Evolutionary conservation across 371 early-diverging fungal genomes (phyloP), one percentile per base, ranked within the genome.

Genomic region (Blastocladiella emersonii): DNA sequence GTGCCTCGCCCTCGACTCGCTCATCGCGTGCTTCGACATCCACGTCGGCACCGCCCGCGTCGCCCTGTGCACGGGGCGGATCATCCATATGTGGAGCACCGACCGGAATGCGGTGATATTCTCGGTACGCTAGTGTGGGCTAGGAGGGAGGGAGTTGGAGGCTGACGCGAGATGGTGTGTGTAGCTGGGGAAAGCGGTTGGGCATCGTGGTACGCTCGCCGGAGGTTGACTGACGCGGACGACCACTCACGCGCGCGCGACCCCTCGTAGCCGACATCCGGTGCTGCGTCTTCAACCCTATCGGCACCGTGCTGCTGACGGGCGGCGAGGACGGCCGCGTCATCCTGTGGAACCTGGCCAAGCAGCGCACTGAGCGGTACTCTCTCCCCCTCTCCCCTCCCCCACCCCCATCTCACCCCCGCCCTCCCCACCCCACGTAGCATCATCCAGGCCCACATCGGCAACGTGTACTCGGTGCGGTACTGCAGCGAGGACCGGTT

Each of bases 341-440:
- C 30, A 71, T 77, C 15, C 62, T 79, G 7, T 79, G 80, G 80
- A 72, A 69, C 65, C 51, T 75, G 34, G 65, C 73, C 49, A 65
- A 55, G 17, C 63, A 62, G 34, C 61, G 62, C 45, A 65, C 79
- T 0, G 65, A 72, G 61, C 74, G 72, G 78, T 78, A 65, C 6
- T 68, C n/a, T n/a, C n/a, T n/a, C n/a, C n/a, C n/a, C n/a, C n/a
- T n/a, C n/a, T n/a, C n/a, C n/a, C n/a, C n/a, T n/a, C n/a, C n/a
- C n/a, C n/a, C n/a, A n/a, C n/a, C n/a, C n/a, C n/a, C n/a, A n/a
- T n/a, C n/a, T n/a, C n/a, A n/a, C n/a, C n/a, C n/a, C n/a, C n/a
- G n/a, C n/a, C n/a, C n/a, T n/a, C n/a, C n/a, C n/a, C n/a, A n/a
- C 5, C 1, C 27, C 21, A 25, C 27, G 13, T 27, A 76, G 74